These are phyloP conservation scores for Lecanicillium sp. DNA, from an alignment of 2,329 filamentous ascomycete species.

Conservation along the genomic window DNA sequence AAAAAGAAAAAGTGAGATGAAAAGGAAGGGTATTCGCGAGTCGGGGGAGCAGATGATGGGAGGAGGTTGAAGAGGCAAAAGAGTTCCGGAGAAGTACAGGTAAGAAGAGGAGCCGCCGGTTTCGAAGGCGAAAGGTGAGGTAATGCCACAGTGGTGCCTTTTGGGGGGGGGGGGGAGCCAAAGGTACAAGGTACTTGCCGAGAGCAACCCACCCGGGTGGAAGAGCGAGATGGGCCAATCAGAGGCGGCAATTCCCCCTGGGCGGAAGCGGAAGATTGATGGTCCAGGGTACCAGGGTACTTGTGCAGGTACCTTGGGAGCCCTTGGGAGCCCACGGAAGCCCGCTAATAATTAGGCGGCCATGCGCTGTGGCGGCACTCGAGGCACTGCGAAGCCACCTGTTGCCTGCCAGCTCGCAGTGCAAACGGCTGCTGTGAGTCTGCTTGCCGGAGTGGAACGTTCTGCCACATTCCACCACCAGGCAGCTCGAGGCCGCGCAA, in stretches of 20 bases:
- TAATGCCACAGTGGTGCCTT: constrained; percentile 15
- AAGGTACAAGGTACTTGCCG: constrained; percentile 12
- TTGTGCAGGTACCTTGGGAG: constrained; percentile 16
- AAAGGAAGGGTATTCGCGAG: constrained; percentile 5
- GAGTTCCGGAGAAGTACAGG: constrained; percentile 6
- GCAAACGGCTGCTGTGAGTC: constrained; percentile 8
- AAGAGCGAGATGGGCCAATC: constrained; percentile 27
- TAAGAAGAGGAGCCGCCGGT: constrained; percentile 11
- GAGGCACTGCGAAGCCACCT: too few species aligned
- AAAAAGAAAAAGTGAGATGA: not conserved
- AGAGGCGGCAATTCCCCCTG: constrained; percentile 24
- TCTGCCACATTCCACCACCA: constrained; percentile 25
- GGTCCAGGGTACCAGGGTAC: too few species aligned
- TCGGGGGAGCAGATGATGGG: constrained; percentile 4
- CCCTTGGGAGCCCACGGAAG: too few species aligned
- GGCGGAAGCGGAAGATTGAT: constrained; percentile 32
- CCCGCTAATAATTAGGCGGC: constrained; percentile 1
- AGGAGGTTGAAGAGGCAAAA: constrained; percentile 15
- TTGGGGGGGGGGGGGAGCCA: not conserved
- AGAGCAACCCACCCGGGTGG: not conserved
- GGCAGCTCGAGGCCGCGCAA: constrained; percentile 15
- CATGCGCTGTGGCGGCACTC: constrained; percentile 10
- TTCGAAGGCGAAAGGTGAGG: constrained; percentile 7
- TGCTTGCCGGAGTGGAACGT: constrained; percentile 23
- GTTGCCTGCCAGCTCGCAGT: too few species aligned